Percentiles rank a stretch among this genome's conserved stretches.
These are phyloP conservation scores for Macroventuria anomochaeta DNA, from an alignment of 2,329 filamentous ascomycete genomes.

Conservation along the genomic window DNA sequence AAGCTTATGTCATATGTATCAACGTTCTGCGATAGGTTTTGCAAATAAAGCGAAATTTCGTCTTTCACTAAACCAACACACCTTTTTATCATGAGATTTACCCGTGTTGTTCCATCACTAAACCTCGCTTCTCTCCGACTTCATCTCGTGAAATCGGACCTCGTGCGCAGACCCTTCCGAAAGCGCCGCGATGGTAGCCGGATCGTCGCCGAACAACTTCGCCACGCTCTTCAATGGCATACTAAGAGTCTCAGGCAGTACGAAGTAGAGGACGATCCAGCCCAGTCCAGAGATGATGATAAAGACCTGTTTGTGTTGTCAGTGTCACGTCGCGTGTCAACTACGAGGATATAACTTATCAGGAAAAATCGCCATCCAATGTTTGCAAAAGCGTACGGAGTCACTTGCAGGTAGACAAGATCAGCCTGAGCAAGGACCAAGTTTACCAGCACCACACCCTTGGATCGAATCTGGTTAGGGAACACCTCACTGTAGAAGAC, in stretches of 20 bases:
- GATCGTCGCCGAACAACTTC: constrained; percentile 2
- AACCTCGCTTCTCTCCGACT: background rate
- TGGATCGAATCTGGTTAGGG: constrained; percentile 32
- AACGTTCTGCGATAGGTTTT: background rate
- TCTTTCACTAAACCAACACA: background rate
- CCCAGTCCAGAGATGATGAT: constrained; percentile 27
- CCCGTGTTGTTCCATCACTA: background rate
- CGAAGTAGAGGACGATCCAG: background rate
- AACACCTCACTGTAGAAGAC: constrained; percentile 30
- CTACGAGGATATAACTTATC: background rate
- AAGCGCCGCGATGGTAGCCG: background rate
- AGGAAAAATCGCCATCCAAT: constrained; percentile 45
- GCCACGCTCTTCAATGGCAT: background rate
- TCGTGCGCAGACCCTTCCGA: background rate
- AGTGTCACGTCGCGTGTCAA: background rate
- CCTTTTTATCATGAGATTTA: background rate
- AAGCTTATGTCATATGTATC: constrained; percentile 2
- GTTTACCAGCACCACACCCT: constrained; percentile 22
- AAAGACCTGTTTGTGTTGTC: constrained; percentile 8
- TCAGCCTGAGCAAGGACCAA: constrained; percentile 14
- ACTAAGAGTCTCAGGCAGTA: background rate
- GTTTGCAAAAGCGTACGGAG: constrained; percentile 40
- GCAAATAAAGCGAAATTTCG: background rate
- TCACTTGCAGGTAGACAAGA: constrained; percentile 26
- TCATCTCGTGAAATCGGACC: background rate